Evolutionary conservation across 305 asterid genomes (phyloP).

Genomic region (Fraxinus latifolia): DNA sequence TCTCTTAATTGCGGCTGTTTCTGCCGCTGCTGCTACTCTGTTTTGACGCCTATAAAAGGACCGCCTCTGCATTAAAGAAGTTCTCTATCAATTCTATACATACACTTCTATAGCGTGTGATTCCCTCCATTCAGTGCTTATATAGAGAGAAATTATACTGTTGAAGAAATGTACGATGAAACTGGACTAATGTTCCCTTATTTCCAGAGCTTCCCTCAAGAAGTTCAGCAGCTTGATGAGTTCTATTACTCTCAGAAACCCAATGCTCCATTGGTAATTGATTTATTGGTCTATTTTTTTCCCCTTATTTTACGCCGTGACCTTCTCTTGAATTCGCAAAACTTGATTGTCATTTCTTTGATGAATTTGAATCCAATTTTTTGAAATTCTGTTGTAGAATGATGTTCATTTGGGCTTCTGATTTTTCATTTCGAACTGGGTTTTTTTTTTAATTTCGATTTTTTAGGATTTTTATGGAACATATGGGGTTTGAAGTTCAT

Average conservation of each 20-base stretch:
- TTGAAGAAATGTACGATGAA: conserved; percentile 63
- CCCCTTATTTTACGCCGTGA: background rate
- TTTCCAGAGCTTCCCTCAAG: conserved; percentile 60
- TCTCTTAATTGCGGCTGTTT: conserved; percentile 30
- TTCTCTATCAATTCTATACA: conserved; percentile 28
- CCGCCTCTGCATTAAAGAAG: conserved; percentile 33
- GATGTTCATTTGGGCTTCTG: background rate
- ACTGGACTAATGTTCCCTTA: conserved; percentile 63
- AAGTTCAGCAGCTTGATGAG: conserved; percentile 58
- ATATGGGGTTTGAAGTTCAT: background rate
- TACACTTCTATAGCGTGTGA: background rate
- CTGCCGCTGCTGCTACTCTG: conserved; percentile 31
- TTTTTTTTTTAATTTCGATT: background rate
- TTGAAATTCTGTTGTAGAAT: background rate
- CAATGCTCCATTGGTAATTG: conserved; percentile 54
- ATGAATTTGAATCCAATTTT: background rate
- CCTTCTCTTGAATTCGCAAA: background rate
- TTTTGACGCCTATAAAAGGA: conserved; percentile 46
- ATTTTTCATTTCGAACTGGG: background rate
- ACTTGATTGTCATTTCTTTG: conserved; percentile 22
- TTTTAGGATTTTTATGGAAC: background rate
- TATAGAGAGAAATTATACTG: background rate
- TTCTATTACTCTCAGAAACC: conserved; percentile 52
- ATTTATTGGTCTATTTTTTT: background rate
- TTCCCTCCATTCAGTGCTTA: background rate